A percentile compares a stretch with the other conserved stretches of the same genome.
Conservation (phyloP, 1,284 basidiomycete genomes). For the Acaromyces ingoldii region DNA sequence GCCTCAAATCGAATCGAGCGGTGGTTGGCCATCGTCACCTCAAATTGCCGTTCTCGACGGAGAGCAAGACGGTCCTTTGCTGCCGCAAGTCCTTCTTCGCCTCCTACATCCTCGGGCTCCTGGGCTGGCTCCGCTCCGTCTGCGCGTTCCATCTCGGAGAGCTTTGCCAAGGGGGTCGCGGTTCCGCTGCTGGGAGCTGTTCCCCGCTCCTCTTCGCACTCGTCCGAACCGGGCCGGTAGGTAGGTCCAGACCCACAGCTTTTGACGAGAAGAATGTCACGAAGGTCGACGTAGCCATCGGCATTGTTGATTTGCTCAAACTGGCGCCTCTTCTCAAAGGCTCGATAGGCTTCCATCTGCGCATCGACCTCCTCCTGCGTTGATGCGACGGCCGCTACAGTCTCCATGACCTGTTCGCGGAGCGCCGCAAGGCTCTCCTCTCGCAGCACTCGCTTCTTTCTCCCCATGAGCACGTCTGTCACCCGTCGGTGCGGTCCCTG, state of each 20-base stretch:
- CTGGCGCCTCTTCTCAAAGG: conserved; percentile 56
- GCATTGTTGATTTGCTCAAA: conserved; percentile 64
- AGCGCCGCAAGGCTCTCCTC: conserved; percentile 49
- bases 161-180: no score
- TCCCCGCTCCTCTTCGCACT: conserved; percentile 8
- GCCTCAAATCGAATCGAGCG: conserved; percentile 66
- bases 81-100: conserved; percentile 59
- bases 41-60: conserved; percentile 68
- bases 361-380: conserved; percentile 26
- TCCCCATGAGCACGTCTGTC: conserved; percentile 22
- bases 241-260: conserved; percentile 52
- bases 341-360: conserved; percentile 33
- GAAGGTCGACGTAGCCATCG: conserved; percentile 65
- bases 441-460: conserved; percentile 21
- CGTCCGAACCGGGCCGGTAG: conserved; percentile 28
- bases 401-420: conserved; percentile 42
- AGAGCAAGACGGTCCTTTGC: conserved; percentile 56
- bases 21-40: conserved; percentile 67
- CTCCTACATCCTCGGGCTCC: conserved; percentile 64
- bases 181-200: no score
- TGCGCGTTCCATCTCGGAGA: neutral
- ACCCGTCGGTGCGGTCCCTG: neutral
- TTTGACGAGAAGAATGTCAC: conserved; percentile 63
- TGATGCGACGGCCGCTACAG: conserved; percentile 22
- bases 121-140: neutral